These are phyloP conservation scores for Taphrina betulina DNA, from an alignment of 1,139 yeast genomes.

Conservation along the genomic window DNA sequence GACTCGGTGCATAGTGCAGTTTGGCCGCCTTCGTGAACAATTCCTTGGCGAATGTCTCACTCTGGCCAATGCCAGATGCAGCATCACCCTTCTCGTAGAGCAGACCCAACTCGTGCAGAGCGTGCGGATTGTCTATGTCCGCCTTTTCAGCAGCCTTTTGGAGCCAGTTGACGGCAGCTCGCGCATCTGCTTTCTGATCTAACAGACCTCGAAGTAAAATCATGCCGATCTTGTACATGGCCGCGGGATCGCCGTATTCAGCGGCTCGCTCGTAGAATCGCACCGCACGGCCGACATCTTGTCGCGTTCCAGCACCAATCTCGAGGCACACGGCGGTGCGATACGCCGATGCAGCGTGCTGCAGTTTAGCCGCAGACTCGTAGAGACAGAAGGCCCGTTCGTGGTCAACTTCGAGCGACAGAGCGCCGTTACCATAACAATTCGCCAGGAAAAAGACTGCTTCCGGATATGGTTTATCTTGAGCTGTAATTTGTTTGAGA, in stretches of 20 bases:
- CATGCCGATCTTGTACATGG: constrained; percentile 71
- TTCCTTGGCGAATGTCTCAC: constrained; percentile 52
- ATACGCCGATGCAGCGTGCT: constrained; percentile 61
- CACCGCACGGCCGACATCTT: constrained; percentile 52
- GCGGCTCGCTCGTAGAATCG: constrained; percentile 61
- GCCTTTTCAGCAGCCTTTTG: constrained; percentile 54
- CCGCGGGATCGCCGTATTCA: constrained; percentile 54
- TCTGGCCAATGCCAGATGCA: constrained; percentile 38
- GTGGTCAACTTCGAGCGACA: constrained; percentile 57
- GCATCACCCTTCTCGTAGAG: constrained; percentile 63
- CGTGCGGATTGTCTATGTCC: constrained; percentile 52
- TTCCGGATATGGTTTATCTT: constrained; percentile 41
- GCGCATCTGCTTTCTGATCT: constrained; percentile 49
- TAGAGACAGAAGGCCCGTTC: constrained; percentile 61
- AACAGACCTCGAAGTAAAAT: constrained; percentile 56
- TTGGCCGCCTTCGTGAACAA: constrained; percentile 76
- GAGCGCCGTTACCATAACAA: constrained; percentile 57
- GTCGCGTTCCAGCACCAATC: constrained; percentile 59
- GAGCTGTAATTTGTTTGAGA: constrained; percentile 52
- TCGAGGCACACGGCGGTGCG: constrained; percentile 69
- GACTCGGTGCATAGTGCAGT: constrained; percentile 73
- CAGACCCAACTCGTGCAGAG: constrained; percentile 65
- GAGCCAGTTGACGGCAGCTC: constrained; percentile 58
- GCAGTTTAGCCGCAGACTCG: constrained; percentile 55
- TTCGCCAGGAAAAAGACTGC: constrained; percentile 62